Evolutionary conservation across 139 green algal species (phyloP), one percentile per base, ranked within the genome.

Genomic region (Chlorella vulgaris): DNA sequence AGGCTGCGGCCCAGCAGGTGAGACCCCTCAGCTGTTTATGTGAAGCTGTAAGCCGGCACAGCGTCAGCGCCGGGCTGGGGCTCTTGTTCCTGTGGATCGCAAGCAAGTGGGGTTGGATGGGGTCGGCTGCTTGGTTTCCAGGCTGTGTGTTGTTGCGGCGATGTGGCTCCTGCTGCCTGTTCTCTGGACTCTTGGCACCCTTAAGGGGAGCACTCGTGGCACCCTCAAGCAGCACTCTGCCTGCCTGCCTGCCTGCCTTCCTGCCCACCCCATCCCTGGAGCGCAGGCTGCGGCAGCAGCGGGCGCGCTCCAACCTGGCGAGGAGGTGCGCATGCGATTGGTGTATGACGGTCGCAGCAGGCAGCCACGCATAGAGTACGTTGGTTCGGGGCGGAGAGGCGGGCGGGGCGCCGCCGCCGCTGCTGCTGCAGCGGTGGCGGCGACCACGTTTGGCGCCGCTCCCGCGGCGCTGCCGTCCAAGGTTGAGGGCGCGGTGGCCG

Each of bases 251-350:
- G n/a, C n/a, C n/a, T n/a, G n/a, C n/a, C n/a, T n/a, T n/a, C n/a
- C n/a, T n/a, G n/a, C n/a, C n/a, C n/a, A n/a, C n/a, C n/a, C n/a
- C n/a, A n/a, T n/a, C n/a, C n/a, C n/a, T n/a, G n/a, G n/a, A n/a
- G n/a, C 40, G 69, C 69, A 77, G 69, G 69, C 69, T 42, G 69
- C 47, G 4, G 75, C 43, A 15, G 74, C 61, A 10, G 76, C 28
- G 1, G 18, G 55, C 55, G 74, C 50, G 38, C 39, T 80, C 38
- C 74, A 70, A 38, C 38, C 74, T 2, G 74, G 74, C 0, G 74
- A 80, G 5, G 58, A 80, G 74, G 74, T 80, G 18, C 74, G 58
- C 38, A 80, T 81, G 61, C 76, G 76, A 10, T 31, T 81, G 61
- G 62, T 81, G 3, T 81, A 81, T 13, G 76, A 81, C 31, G 42